Base-by-base conservation (phyloP, 371 early-diverging fungal genomes). In the Catenaria anguillulae region DNA sequence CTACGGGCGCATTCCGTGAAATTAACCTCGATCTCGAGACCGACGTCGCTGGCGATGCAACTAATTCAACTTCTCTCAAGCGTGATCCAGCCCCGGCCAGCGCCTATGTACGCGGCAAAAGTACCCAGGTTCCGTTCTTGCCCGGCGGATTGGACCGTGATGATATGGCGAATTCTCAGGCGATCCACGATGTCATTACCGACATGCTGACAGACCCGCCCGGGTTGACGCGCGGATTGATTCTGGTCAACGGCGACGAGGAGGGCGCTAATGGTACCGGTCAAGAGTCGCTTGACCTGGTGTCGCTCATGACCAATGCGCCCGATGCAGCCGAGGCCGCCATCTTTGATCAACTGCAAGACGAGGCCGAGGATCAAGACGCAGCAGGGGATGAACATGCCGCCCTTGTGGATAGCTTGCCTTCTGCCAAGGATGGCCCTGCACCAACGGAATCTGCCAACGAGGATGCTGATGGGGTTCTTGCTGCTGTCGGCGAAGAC, bases 61-160 rank as follows among this genome's bases (percentile, higher is more conserved):
- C 77, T 46, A 87, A 87, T 63, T 86, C 89, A 8, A 84, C 86
- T 0, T 87, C 86, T n/a, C 72, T 90, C 24, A 68, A 77, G 5
- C 77, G 88, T 29, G 79, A 84, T 5, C 83, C 86, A 48, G 81
- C 81, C 6, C 73, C 74, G 8, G 63, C 75, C 26, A 70, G 76
- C 13, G 77, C 82, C 62, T 89, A 86, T 66, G 89, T 88, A 1
- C 77, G 86, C 13, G 90, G 92, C 12, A 77, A 76, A 33, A 78
- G 84, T 3, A 70, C 81, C 13, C 78, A 84, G 55, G 76, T 85
- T 55, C 92, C 92, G 0, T 92, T 92, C 71, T 79, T 85, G 1
- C 92, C 92, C 4, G 92, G 92, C 63, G 67, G 66, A 17, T 55
- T 67, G 26, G 60, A 55, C 24, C 42, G 26, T 29, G 72, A 63